A percentile compares a stretch with the other conserved stretches of the same genome.
Conservation (phyloP, 2,329 filamentous ascomycete genomes). For the Catunica adiposa region DNA sequence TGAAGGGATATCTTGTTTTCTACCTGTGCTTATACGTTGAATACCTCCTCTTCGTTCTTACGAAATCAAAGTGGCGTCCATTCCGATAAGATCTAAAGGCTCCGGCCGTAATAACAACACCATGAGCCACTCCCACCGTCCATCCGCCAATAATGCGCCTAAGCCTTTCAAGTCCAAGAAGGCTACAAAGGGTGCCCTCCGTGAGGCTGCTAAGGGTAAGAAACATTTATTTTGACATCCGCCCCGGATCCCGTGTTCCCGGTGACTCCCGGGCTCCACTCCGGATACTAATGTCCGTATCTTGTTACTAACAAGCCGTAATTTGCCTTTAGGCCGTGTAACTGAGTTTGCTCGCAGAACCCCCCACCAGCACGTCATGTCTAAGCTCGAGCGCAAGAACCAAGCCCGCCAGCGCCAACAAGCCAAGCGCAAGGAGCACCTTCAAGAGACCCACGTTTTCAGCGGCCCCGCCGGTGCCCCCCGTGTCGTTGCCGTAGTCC, state of each 20-base stretch:
- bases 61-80: constrained; percentile 41
- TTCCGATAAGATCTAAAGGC: constrained; percentile 81
- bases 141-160: constrained; percentile 74
- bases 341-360: constrained; percentile 67
- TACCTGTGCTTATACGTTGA: too few relatives aligned
- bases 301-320: constrained; percentile 5
- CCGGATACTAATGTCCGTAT: background rate
- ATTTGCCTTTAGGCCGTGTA: constrained; percentile 50
- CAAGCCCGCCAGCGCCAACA: constrained; percentile 81
- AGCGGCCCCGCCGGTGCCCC: constrained; percentile 74
- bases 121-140: constrained; percentile 70
- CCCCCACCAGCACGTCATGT: constrained; percentile 91
- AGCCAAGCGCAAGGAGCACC: constrained; percentile 68
- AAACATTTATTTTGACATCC: too few relatives aligned
- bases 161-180: constrained; percentile 90
- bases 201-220: constrained; percentile 69
- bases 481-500: constrained; percentile 73
- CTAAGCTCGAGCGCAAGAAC: constrained; percentile 87
- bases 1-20: too few relatives aligned
- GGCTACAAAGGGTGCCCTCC: constrained; percentile 71
- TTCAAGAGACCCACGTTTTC: constrained; percentile 66
- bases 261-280: background rate
- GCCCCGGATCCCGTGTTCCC: background rate
- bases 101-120: constrained; percentile 50
- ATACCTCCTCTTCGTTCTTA: background rate